Base-by-base conservation (phyloP, 202 grass and related monocot genomes). In the Schoenoplectus tabernaemontani region DNA sequence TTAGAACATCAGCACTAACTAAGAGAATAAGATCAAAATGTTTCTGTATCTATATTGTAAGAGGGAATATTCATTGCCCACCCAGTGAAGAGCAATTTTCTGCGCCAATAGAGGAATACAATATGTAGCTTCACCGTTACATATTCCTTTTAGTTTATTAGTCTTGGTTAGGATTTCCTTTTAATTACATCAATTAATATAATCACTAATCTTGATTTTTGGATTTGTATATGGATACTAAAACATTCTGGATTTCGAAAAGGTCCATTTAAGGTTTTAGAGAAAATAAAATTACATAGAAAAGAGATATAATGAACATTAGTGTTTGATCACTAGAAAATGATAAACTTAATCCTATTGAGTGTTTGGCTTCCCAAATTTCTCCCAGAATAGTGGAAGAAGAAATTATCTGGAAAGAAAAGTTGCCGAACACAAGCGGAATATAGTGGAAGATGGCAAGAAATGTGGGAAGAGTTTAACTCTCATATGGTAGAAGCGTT, bases 1-100 rank as follows among this genome's bases (percentile, higher is more conserved):
- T 84, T 57, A 84, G 73, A 36, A 69, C 39, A 84, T 78, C 24
- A 68, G 51, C 10, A 56, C 20, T 24, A 69, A 84, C 28, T 43
- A 26, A 42, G 32, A 57, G 19, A 43, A 44, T 24, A 61, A 34
- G 47, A 71, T 80, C 17, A 80, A 28, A 28, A 28, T 28, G 22
- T 12, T 39, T 74, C 44, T 74, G 46, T 36, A 24, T 11, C 46
- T 74, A 20, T 17, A 32, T 10, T 54, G 26, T 51, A 13, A 34
- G 70, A 13, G 47, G 28, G 26, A 53, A 74, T 54, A 74, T 51
- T 24, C 5, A 54, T 16, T 53, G 16, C 6, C 13, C 70, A 74
- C 70, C 67, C 28, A 50, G 3, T 54, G 7, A 74, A 33, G 44
- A 74, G 5, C 24, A 50, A 48, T 30, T 48, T 50, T 51, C 12